Evolutionary conservation across 257 asterid species (phyloP), one percentile per base, ranked within the genome.

Genomic region (Solanum clarkiae): DNA sequence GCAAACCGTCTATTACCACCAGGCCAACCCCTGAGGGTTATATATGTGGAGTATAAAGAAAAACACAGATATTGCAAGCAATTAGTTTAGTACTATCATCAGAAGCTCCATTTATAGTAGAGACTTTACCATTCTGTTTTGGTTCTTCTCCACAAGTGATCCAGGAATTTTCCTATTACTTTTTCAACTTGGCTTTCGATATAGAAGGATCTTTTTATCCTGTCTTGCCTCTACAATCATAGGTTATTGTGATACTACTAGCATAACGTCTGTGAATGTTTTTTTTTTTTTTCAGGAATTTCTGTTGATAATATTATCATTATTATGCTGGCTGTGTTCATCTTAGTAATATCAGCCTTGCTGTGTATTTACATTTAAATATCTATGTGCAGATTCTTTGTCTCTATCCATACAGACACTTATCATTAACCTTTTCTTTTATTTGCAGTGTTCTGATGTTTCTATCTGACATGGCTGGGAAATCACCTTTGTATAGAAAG

Each of bases 391-490:
- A 24, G 82, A 56, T 49, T 49, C 60, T 75, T 1, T 75, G 62
- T 14, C 60, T 75, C 49, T 49, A 22, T 26, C 59, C 60, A 24
- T 79, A 9, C 10, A 79, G 65, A 26, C 55, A 26, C 70, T 51
- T 53, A 59, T 13, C 47, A 0, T 36, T 88, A 57, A 40, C 54
- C 80, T 45, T 51, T 82, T 82, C 68, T 84, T 59, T 55, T 86
- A 32, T 88, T 70, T 91, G 94, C 99, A 97, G 99, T 92, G 94
- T 97, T 81, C 88, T 88, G 66, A 90, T 93, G 86, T 94, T 97
- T 90, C 94, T 95, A 51, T 94, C 99, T 74, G 99, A 97, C 88
- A 97, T 97, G 99, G 87, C 97, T 71, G 98, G 98, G 87, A 93
- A 87, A 91, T 90, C 98, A 32, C 98, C 98, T 65, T 84, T 97